phyloP scores from a whole-genome alignment of 257 asterid species.

The Pogostemon cablin region DNA sequence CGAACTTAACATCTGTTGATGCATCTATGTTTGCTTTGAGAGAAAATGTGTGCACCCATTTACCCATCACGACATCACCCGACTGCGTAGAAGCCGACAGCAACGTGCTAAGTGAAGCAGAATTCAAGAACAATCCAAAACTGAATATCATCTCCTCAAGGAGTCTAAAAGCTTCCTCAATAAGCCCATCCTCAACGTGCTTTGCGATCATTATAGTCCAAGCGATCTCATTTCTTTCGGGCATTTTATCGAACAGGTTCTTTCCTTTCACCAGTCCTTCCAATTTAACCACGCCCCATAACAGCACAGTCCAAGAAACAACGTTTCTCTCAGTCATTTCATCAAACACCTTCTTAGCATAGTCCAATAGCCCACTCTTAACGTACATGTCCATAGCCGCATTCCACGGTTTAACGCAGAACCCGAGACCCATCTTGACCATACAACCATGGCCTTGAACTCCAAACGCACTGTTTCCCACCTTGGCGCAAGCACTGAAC shows the following conservation, averaged over 20 bases:
- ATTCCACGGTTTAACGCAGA: conserved; percentile 55
- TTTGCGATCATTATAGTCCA: conserved; percentile 66
- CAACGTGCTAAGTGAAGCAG: conserved; percentile 56
- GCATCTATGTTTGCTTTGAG: conserved; percentile 45
- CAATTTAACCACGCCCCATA: conserved; percentile 65
- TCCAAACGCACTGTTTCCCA: conserved; percentile 53
- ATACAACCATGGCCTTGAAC: conserved; percentile 56
- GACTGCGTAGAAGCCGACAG: conserved; percentile 69
- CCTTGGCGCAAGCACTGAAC: conserved; percentile 59
- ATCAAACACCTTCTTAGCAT: conserved; percentile 53
- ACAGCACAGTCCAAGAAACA: conserved; percentile 81
- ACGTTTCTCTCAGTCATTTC: conserved; percentile 62
- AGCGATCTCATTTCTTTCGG: conserved; percentile 68
- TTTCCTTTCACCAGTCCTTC: conserved; percentile 62
- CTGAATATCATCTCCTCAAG: conserved; percentile 55
- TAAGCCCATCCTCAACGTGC: conserved; percentile 58
- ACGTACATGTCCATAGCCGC: conserved; percentile 76
- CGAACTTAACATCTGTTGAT: conserved; percentile 49
- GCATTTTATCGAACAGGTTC: conserved; percentile 66
- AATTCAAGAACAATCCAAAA: conserved; percentile 45
- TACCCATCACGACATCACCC: conserved; percentile 60
- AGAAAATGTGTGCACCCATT: conserved; percentile 66
- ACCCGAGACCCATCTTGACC: conserved; percentile 58
- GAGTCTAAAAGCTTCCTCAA: conserved; percentile 55
- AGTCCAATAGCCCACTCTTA: conserved; percentile 55